These are phyloP conservation scores for Peronospora farinosa DNA, from an alignment of 352 stramenopile genomes.

Conservation along the genomic window DNA sequence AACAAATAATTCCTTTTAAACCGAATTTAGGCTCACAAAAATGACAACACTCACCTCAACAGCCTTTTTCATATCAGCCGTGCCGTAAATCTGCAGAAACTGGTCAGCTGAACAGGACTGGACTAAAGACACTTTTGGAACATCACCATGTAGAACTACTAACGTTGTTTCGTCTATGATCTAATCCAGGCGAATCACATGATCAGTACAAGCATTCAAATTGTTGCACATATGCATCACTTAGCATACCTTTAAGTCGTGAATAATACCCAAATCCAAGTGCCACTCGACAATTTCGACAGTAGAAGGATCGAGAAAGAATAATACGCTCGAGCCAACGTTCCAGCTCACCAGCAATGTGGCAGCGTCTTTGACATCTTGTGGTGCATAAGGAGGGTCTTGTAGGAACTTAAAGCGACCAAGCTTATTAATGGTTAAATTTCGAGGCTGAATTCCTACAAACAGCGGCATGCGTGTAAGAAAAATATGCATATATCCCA, in stretches of 20 bases:
- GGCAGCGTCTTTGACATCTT: conserved; percentile 36
- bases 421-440: conserved; percentile 80
- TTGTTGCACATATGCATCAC: not conserved
- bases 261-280: conserved; percentile 77
- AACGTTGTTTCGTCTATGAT: conserved; percentile 64
- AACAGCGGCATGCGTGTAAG: not conserved
- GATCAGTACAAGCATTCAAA: not conserved
- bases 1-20: conserved; percentile 4
- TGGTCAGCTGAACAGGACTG: conserved; percentile 65
- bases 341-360: conserved; percentile 81
- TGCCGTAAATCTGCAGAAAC: conserved; percentile 68
- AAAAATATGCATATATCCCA: not conserved
- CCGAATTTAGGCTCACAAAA: not conserved
- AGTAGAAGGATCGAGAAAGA: conserved; percentile 75
- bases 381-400: conserved; percentile 42
- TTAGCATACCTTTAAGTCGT: conserved; percentile 67
- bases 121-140: conserved; percentile 62
- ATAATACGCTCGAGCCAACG: conserved; percentile 66
- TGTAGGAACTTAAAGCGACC: conserved; percentile 65
- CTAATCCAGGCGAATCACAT: conserved; percentile 20
- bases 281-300: conserved; percentile 87
- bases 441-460: conserved; percentile 49
- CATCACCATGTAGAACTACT: conserved; percentile 67
- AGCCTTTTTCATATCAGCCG: conserved; percentile 50
- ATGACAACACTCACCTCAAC: conserved; percentile 42